Evolutionary conservation across 1,284 basidiomycete genomes (phyloP), one percentile per base, ranked within the genome.

Genomic region (Apiotrichum porosum): DNA sequence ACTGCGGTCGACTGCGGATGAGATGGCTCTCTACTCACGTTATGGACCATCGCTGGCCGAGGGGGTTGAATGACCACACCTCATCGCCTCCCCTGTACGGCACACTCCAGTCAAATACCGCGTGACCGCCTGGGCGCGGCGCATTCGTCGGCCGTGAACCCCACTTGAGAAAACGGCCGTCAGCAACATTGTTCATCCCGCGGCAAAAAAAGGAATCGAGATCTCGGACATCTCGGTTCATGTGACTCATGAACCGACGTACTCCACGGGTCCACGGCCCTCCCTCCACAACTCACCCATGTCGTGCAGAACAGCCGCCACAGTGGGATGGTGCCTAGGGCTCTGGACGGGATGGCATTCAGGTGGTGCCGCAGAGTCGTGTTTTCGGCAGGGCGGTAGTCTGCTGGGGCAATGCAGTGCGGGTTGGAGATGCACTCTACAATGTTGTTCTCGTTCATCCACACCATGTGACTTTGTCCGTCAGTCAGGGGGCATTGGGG

Each of bases 381-480:
- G 32, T 40, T 17, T 8, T 14, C 14, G 2, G 48, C 24, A 2
- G 19, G 14, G 3, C 24, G 21, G 19, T 44, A 49, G 38, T 49
- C 41, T 5, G 34, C 33, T 3, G 35, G 22, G 6, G 5, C 23
- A 15, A 49, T 40, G 31, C 48, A 49, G 3, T 37, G 48, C 22
- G 48, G 42, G 26, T 41, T 49, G 28, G 43, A 44, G 15, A 39
- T 26, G 26, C 48, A 49, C n/a, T 49, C 48, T 19, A 49, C 24
- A 1, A 26, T 31, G 15, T 30, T 43, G 19, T 24, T 24, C 22
- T 49, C 48, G 9, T 39, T 39, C 37, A 49, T 44, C 42, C 42
- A 44, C 19, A 49, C 42, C 37, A 40, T 39, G 38, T 44, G 48
- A 14, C 42, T 44, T n/a, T 13, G 18, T n/a, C n/a, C n/a, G 26